Percentiles rank a stretch among this genome's conserved stretches.
phyloP scores from a whole-genome alignment of 1,284 basidiomycete species.

The Rhodotorula sp. region DNA sequence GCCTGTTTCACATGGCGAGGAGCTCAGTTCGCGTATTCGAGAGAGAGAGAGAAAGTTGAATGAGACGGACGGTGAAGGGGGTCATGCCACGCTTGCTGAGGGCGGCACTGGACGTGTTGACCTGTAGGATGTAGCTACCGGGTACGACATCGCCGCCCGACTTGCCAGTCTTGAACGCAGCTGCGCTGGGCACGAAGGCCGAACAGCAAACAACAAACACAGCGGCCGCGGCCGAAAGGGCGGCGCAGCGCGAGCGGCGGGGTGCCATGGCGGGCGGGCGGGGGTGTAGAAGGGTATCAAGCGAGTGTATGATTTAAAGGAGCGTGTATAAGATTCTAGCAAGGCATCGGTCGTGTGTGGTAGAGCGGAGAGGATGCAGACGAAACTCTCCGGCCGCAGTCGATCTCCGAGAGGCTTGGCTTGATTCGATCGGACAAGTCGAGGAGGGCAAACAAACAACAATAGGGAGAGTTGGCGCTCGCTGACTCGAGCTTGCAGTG shows the following conservation, averaged over 20 bases:
- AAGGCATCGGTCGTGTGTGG: neutral
- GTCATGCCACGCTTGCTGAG: conserved; percentile 27
- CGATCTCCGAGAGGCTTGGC: too few relatives aligned
- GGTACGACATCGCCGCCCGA: conserved; percentile 8
- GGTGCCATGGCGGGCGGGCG: neutral
- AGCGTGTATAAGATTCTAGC: neutral
- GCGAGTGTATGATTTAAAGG: too few relatives aligned
- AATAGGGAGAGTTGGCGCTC: too few relatives aligned
- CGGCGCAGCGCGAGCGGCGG: neutral
- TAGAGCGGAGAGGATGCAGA: too few relatives aligned
- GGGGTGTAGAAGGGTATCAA: neutral
- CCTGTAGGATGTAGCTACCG: conserved; percentile 29
- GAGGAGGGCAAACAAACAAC: too few relatives aligned
- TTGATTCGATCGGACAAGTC: too few relatives aligned
- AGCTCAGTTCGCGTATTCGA: neutral
- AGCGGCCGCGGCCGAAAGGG: neutral
- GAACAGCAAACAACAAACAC: neutral
- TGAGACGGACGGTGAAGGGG: conserved; percentile 14
- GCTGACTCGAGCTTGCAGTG: neutral
- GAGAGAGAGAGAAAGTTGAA: neutral
- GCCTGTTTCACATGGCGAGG: neutral
- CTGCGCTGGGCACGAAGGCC: neutral
- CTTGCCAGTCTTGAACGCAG: neutral
- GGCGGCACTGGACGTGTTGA: conserved; percentile 4
- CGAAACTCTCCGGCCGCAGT: too few relatives aligned